Percentiles rank a stretch among this genome's conserved stretches.
Evolutionary conservation across 73 alveolate species (phyloP).

Genomic region (Paraurostyla sp.): DNA sequence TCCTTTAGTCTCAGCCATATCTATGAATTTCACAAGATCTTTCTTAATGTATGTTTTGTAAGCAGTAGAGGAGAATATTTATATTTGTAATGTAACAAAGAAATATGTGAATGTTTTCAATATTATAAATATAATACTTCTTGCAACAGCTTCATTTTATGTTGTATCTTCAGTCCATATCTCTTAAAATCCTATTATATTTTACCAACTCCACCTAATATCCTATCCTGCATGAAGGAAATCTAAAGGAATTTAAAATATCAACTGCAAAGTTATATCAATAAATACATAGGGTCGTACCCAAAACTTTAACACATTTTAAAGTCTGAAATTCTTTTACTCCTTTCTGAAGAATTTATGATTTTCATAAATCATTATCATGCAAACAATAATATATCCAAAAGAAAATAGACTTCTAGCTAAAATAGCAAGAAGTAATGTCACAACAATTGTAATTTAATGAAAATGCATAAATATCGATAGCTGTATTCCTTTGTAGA

Average conservation of each 20-base stretch:
- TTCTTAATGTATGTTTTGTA: slow-evolving; percentile 34
- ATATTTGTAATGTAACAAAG: slow-evolving; percentile 46
- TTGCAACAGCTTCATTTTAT: slow-evolving; percentile 41
- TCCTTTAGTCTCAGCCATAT: slow-evolving; percentile 50
- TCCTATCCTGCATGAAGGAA: slow-evolving; percentile 32
- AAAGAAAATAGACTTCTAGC: slow-evolving; percentile 53
- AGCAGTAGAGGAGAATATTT: slow-evolving; percentile 29
- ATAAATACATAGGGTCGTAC: slow-evolving; percentile 51
- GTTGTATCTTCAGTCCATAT: slow-evolving; percentile 24
- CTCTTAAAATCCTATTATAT: slow-evolving; percentile 54
- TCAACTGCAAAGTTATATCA: slow-evolving; percentile 26
- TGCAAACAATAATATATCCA: slow-evolving; percentile 56
- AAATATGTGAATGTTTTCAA: slow-evolving; percentile 48
- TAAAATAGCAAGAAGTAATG: slow-evolving; percentile 40
- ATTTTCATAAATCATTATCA: slow-evolving; percentile 59
- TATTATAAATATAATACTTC: slow-evolving; percentile 26
- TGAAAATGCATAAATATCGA: slow-evolving; percentile 56
- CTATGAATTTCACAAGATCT: slow-evolving; percentile 18
- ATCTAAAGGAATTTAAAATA: slow-evolving; percentile 40
- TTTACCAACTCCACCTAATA: slow-evolving; percentile 57
- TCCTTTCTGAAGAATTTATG: slow-evolving; percentile 47
- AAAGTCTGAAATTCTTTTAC: slow-evolving; percentile 31
- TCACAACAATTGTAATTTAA: slow-evolving; percentile 42
- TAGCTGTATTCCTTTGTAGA: slow-evolving; percentile 8
- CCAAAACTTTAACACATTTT: slow-evolving; percentile 30